Conservation (phyloP, 345 rosid species). For the Eucalyptus cladocalyx region DNA sequence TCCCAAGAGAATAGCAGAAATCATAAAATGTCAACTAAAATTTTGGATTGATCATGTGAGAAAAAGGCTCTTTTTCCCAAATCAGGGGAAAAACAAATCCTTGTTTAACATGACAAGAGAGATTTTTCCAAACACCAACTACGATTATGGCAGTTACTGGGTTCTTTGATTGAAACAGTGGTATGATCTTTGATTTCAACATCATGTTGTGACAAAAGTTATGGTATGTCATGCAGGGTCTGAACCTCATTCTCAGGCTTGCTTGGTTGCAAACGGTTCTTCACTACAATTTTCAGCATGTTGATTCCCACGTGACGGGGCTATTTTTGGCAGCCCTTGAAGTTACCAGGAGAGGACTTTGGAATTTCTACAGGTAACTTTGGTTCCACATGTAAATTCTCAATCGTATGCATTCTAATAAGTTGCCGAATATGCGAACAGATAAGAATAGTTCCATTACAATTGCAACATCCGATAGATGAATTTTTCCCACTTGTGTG, state of each 20-base stretch:
- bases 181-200: background rate
- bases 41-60: background rate
- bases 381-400: background rate
- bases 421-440: background rate
- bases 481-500: background rate
- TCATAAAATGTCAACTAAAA: background rate
- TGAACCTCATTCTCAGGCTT: constrained; percentile 84
- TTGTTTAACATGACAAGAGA: background rate
- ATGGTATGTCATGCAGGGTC: constrained; percentile 38
- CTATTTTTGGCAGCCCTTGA: constrained; percentile 90
- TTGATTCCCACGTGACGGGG: constrained; percentile 79
- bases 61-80: background rate
- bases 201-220: background rate
- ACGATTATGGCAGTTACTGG: background rate
- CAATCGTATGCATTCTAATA: background rate
- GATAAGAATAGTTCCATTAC: background rate
- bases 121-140: background rate
- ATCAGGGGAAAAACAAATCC: background rate
- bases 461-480: background rate
- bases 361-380: constrained; percentile 89
- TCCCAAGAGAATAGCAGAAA: background rate
- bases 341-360: constrained; percentile 89
- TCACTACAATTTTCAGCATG: constrained; percentile 76
- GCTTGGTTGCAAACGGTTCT: constrained; percentile 96
- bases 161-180: background rate